Percentiles rank a stretch among this genome's conserved stretches.
These are phyloP conservation scores for Paratinospora sagittata DNA, from an alignment of 164 flowering plant genomes.

Conservation along the genomic window DNA sequence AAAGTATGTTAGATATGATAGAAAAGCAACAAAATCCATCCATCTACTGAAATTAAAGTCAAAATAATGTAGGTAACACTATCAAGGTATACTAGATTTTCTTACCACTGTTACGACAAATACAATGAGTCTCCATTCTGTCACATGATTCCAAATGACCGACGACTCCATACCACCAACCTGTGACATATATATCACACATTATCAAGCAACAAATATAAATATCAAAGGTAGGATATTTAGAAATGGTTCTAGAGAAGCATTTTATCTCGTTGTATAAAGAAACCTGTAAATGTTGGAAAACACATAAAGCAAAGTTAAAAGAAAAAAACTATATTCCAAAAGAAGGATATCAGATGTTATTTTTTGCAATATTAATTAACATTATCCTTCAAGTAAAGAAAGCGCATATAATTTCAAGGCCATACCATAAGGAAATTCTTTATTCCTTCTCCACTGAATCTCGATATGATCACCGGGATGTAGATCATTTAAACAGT, in stretches of 20 bases:
- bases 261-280: neutral
- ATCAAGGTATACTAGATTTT: neutral
- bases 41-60: neutral
- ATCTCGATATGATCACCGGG: conserved; percentile 92
- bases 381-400: neutral
- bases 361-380: neutral
- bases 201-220: neutral
- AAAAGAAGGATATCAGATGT: neutral
- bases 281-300: neutral
- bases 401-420: neutral
- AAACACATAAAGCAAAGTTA: too few relatives aligned
- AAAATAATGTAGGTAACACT: neutral
- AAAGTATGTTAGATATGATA: neutral
- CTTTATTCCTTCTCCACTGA: conserved; percentile 87
- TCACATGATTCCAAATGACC: conserved; percentile 91
- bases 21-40: neutral
- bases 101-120: conserved; percentile 74
- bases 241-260: neutral
- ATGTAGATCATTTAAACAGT: conserved; percentile 60
- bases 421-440: conserved; percentile 77
- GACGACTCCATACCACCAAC: conserved; percentile 98
- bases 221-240: neutral
- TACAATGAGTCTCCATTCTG: conserved; percentile 59
- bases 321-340: too few relatives aligned
- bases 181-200: conserved; percentile 36